These are phyloP conservation scores for Hemileccinum impolitum DNA, from an alignment of 768 basidiomycete species.

Conservation along the genomic window DNA sequence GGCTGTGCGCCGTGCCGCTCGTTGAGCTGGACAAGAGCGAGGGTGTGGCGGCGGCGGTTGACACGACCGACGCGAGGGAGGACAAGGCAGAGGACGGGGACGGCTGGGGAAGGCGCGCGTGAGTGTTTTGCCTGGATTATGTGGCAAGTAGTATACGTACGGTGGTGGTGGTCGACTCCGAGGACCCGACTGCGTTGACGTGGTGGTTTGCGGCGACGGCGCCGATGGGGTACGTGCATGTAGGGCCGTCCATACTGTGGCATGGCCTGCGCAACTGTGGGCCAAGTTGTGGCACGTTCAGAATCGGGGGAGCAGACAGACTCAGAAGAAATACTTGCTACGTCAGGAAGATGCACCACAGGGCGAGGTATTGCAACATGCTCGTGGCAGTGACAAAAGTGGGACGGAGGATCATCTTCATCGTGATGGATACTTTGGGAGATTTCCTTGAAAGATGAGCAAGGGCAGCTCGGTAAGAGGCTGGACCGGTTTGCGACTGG, in stretches of 20 bases:
- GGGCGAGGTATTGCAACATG: slow-evolving; percentile 1
- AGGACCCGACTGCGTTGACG: not conserved
- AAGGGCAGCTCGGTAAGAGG: slow-evolving; percentile 15
- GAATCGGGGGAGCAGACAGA: not conserved
- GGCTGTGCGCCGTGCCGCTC: slow-evolving; percentile 10
- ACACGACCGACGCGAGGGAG: not conserved
- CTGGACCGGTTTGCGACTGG: not conserved
- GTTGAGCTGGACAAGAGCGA: slow-evolving; percentile 1
- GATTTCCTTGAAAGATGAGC: slow-evolving; percentile 2
- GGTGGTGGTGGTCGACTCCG: not conserved
- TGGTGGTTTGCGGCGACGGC: too few species aligned
- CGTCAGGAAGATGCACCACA: slow-evolving; percentile 10
- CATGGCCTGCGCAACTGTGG: slow-evolving; percentile 12
- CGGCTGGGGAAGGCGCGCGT: not conserved
- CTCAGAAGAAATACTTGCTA: slow-evolving; percentile 9
- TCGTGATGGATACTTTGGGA: not conserved
- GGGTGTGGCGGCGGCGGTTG: not conserved
- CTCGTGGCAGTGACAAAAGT: slow-evolving; percentile 8
- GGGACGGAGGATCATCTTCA: slow-evolving; percentile 22
- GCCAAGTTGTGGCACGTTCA: too few species aligned
- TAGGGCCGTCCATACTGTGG: slow-evolving; percentile 20
- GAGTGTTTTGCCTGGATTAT: not conserved
- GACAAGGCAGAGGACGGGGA: too few species aligned
- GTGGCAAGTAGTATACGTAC: not conserved
- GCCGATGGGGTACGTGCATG: too few species aligned